These are phyloP conservation scores for Crassisporium funariophilum DNA, from an alignment of 768 basidiomycete genomes.

Conservation along the genomic window DNA sequence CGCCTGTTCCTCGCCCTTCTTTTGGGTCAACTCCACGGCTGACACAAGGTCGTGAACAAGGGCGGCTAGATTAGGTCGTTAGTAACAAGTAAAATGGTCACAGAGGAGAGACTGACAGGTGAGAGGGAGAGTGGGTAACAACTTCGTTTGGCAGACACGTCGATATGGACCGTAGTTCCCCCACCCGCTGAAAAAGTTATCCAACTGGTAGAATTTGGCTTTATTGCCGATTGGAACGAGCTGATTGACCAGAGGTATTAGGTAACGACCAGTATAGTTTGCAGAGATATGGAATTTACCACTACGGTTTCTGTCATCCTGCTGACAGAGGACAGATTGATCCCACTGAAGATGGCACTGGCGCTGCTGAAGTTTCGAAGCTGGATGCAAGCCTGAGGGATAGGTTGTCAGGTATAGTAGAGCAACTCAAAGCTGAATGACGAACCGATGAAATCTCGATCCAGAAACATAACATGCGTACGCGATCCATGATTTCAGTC, in stretches of 20 bases:
- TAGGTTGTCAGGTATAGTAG: neutral
- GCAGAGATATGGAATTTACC: constrained; percentile 28
- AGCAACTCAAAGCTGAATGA: neutral
- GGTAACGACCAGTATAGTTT: too few relatives aligned
- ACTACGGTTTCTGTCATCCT: constrained; percentile 37
- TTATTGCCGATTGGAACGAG: constrained; percentile 26
- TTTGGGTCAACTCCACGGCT: too few relatives aligned
- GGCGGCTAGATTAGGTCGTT: constrained; percentile 19
- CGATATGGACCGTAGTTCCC: constrained; percentile 31
- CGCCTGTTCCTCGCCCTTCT: too few relatives aligned
- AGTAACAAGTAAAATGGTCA: neutral
- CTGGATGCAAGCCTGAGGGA: constrained; percentile 42
- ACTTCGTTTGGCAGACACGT: constrained; percentile 22
- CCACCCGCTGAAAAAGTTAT: constrained; percentile 29
- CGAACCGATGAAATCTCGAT: constrained; percentile 46
- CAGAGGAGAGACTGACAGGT: constrained; percentile 24
- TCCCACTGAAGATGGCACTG: constrained; percentile 41
- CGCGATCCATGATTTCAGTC: constrained; percentile 21
- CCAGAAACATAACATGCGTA: constrained; percentile 41
- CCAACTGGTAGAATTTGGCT: constrained; percentile 29
- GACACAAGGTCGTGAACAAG: constrained; percentile 32
- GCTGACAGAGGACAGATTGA: constrained; percentile 41
- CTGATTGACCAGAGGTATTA: constrained; percentile 17
- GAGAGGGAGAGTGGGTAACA: constrained; percentile 34
- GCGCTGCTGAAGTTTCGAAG: constrained; percentile 49